Percentiles rank a stretch among this genome's conserved stretches.
Conservation (phyloP, 257 asterid genomes). For the Solanum verrucosum region DNA sequence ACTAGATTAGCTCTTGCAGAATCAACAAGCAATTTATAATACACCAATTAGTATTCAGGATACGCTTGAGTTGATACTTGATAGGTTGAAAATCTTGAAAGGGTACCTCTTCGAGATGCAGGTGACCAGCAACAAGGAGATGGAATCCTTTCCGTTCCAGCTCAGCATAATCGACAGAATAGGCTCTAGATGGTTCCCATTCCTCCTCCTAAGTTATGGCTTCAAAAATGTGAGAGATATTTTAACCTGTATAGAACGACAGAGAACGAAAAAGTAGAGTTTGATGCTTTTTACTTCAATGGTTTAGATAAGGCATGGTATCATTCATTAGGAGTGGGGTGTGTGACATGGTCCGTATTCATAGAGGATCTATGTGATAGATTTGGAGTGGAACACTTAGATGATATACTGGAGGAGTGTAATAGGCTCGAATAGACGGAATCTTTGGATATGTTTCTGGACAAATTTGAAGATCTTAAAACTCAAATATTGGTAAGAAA, state of each 20-base stretch:
- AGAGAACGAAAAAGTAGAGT: too few species aligned
- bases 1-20: not conserved
- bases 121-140: too few species aligned
- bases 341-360: not conserved
- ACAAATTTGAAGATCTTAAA: not conserved
- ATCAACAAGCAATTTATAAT: not conserved
- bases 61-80: too few species aligned
- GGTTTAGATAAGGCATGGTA: not conserved
- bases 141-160: too few species aligned
- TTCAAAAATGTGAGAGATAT: too few species aligned
- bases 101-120: not conserved
- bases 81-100: not conserved
- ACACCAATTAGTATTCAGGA: not conserved
- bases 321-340: not conserved
- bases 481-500: not conserved
- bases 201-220: not conserved
- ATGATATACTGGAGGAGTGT: not conserved
- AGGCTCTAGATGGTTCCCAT: not conserved
- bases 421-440: rapidly evolving
- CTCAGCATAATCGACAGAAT: too few species aligned
- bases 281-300: not conserved
- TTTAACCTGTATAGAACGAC: too few species aligned
- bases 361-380: not conserved
- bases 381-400: not conserved
- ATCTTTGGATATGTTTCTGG: not conserved